Conservation (phyloP, 495 filamentous ascomycete genomes). For the Podospora didyma region DNA sequence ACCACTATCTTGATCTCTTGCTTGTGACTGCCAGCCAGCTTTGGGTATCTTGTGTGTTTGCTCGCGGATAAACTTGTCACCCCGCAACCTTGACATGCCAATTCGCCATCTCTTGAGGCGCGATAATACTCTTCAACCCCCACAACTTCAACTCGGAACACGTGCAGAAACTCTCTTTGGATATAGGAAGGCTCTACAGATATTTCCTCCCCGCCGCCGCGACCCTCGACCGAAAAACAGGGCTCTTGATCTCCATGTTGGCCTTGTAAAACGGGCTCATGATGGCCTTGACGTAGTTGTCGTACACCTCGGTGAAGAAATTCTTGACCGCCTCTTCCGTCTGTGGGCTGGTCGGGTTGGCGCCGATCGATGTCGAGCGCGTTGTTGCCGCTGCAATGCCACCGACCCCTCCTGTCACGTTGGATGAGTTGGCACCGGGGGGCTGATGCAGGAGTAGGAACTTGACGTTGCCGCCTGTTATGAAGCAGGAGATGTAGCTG, state of each 20-base stretch:
- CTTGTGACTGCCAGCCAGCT: too few relatives aligned
- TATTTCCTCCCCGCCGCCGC: slow-evolving; percentile 90
- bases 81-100: too few relatives aligned
- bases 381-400: slow-evolving; percentile 23
- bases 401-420: slow-evolving; percentile 16
- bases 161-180: too few relatives aligned
- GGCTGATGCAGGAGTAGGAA: slow-evolving; percentile 89
- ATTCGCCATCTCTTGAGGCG: too few relatives aligned
- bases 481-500: slow-evolving; percentile 85
- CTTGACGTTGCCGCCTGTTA: slow-evolving; percentile 76
- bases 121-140: too few relatives aligned
- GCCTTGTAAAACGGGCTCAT: slow-evolving; percentile 93
- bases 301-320: slow-evolving; percentile 93
- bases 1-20: too few relatives aligned
- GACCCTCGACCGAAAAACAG: slow-evolving; percentile 77
- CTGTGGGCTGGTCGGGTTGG: slow-evolving; percentile 78
- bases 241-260: slow-evolving; percentile 78
- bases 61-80: too few relatives aligned
- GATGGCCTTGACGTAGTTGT: slow-evolving; percentile 90
- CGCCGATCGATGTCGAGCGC: slow-evolving; percentile 62
- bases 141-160: too few relatives aligned
- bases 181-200: slow-evolving; percentile 49
- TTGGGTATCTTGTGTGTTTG: too few relatives aligned
- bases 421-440: slow-evolving; percentile 16
- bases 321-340: slow-evolving; percentile 91